phyloP scores from a whole-genome alignment of 2,329 filamentous ascomycete species.

The Penicillium sp. region DNA sequence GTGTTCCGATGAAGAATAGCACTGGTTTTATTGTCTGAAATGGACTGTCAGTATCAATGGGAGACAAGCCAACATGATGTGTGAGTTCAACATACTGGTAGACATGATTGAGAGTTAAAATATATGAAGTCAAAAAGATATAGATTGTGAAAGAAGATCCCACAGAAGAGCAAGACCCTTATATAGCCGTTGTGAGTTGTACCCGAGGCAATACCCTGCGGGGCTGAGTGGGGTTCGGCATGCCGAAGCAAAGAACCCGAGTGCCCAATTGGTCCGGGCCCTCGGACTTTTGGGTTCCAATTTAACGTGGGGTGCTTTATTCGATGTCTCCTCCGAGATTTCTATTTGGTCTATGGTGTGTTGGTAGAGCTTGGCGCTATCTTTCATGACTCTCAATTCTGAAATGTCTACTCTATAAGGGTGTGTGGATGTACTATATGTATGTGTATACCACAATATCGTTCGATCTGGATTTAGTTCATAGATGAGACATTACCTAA shows the following conservation, averaged over 20 bases:
- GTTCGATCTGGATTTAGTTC: too few species aligned
- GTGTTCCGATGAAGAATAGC: constrained; percentile 56
- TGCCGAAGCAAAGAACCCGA: constrained; percentile 32
- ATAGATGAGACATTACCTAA: too few species aligned
- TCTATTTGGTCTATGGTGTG: not conserved
- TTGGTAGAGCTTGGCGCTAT: not conserved
- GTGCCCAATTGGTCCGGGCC: constrained; percentile 23
- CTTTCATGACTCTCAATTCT: not conserved
- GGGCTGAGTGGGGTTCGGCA: constrained; percentile 28
- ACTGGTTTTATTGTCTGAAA: constrained; percentile 16
- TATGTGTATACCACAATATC: too few species aligned
- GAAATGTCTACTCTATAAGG: too few species aligned
- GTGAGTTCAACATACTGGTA: not conserved
- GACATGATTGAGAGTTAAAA: not conserved
- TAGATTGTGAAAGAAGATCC: not conserved
- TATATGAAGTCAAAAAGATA: not conserved
- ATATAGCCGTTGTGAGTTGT: not conserved
- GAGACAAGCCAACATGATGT: not conserved
- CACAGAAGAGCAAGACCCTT: not conserved
- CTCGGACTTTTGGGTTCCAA: not conserved
- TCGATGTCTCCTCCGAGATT: not conserved
- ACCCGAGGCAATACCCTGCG: constrained; percentile 20
- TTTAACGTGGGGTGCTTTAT: not conserved
- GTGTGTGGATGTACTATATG: too few species aligned
- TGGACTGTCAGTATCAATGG: not conserved